Conservation (phyloP, 148 eudicot genomes). For the Fagopyrum homotropicum region DNA sequence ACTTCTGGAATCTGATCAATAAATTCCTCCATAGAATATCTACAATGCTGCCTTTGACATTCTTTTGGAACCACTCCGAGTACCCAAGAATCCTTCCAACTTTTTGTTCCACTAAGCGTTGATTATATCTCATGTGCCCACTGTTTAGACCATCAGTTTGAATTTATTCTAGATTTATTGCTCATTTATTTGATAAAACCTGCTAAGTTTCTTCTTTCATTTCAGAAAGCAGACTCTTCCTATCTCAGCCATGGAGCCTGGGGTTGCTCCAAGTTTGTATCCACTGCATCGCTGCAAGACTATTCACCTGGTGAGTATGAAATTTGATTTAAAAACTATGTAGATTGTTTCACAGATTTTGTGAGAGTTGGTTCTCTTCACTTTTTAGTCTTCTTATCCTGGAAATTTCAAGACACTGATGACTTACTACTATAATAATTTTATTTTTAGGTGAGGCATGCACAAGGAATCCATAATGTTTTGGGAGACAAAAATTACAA, state of each 20-base stretch:
- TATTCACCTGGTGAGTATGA: slow-evolving; percentile 71
- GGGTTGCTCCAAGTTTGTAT: slow-evolving; percentile 51
- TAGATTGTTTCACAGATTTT: background rate
- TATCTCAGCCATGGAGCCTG: slow-evolving; percentile 54
- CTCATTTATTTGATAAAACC: background rate
- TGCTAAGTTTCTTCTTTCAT: slow-evolving; percentile 5
- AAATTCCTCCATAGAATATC: background rate
- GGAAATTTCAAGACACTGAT: background rate
- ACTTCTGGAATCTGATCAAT: background rate
- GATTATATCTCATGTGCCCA: background rate
- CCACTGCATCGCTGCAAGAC: slow-evolving; percentile 88
- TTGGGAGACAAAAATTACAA: slow-evolving; percentile 86
- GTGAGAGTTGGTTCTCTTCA: background rate
- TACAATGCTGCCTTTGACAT: background rate
- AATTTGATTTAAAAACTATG: background rate
- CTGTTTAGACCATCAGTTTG: background rate
- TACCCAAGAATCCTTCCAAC: background rate
- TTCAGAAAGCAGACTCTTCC: slow-evolving; percentile 4
- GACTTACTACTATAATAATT: slow-evolving; percentile 23
- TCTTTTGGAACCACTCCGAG: background rate
- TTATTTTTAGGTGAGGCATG: slow-evolving; percentile 86
- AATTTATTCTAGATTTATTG: background rate
- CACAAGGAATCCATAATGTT: slow-evolving; percentile 94
- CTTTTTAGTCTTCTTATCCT: background rate
- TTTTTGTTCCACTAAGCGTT: background rate